Percentiles rank a stretch among this genome's conserved stretches.
These are phyloP conservation scores for Backusella circina DNA, from an alignment of 192 early-diverging fungal species.

Conservation along the genomic window DNA sequence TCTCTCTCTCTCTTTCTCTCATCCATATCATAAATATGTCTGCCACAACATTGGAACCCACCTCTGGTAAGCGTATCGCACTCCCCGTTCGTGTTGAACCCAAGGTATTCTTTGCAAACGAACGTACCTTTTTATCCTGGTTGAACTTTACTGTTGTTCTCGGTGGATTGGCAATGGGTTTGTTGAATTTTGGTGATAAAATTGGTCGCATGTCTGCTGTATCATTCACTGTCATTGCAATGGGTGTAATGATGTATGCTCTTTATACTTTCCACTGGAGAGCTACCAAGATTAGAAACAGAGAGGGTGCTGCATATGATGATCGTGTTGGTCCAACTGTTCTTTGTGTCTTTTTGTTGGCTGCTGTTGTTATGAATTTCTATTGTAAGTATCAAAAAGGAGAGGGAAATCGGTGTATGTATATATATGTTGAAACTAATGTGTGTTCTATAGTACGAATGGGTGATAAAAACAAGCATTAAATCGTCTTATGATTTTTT, in stretches of 20 bases:
- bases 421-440: not conserved
- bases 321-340: slow-evolving; percentile 72
- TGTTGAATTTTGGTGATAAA: slow-evolving; percentile 82
- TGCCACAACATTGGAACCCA: slow-evolving; percentile 8
- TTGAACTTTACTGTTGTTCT: slow-evolving; percentile 78
- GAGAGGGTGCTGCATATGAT: slow-evolving; percentile 78
- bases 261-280: slow-evolving; percentile 78
- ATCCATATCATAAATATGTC: not conserved
- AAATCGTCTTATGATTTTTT: too few relatives aligned
- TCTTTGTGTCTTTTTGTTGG: slow-evolving; percentile 62
- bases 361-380: slow-evolving; percentile 72
- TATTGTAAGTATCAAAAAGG: slow-evolving; percentile 32
- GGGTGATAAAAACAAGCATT: slow-evolving; percentile 4
- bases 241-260: slow-evolving; percentile 79
- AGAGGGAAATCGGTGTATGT: not conserved
- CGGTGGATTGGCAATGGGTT: slow-evolving; percentile 70
- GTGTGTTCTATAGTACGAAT: not conserved
- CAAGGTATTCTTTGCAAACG: slow-evolving; percentile 95
- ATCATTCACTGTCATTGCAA: slow-evolving; percentile 54
- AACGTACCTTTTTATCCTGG: slow-evolving; percentile 91
- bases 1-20: not conserved
- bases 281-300: slow-evolving; percentile 69
- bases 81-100: slow-evolving; percentile 79
- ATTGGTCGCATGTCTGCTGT: slow-evolving; percentile 51
- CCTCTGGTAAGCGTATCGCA: slow-evolving; percentile 59